Conservation (phyloP, 2,329 filamentous ascomycete genomes). For the Allantophomopsis lycopodina region DNA sequence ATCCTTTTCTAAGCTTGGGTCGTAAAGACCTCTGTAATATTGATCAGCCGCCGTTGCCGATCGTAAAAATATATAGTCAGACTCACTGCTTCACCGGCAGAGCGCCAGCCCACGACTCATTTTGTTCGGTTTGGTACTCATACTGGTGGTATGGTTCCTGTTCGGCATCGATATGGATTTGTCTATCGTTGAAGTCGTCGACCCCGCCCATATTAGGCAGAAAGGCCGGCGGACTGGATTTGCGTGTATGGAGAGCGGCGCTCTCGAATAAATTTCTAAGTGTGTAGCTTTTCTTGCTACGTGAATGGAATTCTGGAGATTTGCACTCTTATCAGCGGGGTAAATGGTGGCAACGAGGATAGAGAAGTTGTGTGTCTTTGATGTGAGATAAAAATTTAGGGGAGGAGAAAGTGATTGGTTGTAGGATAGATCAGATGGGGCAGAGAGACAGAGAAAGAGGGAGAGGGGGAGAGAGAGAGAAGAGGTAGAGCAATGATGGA, state of each 20-base stretch:
- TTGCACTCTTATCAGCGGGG: too few relatives aligned
- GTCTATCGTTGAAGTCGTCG: conserved; percentile 56
- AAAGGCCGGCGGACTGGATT: conserved; percentile 12
- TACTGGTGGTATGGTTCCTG: conserved; percentile 53
- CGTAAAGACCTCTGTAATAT: conserved; percentile 62
- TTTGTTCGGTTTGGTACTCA: conserved; percentile 80
- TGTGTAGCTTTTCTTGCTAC: background rate
- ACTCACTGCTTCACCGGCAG: conserved; percentile 83
- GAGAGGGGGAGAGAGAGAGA: too few relatives aligned
- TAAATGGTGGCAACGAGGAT: too few relatives aligned
- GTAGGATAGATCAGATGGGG: too few relatives aligned
- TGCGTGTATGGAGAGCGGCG: background rate
- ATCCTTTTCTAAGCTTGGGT: conserved; percentile 95
- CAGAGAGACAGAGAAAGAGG: too few relatives aligned
- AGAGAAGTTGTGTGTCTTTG: too few relatives aligned
- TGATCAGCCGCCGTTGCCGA: background rate
- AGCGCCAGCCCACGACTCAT: conserved; percentile 80
- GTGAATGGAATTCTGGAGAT: background rate
- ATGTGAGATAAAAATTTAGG: too few relatives aligned
- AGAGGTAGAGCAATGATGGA: too few relatives aligned
- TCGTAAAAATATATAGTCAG: background rate
- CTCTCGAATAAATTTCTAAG: conserved; percentile 4
- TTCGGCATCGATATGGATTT: conserved; percentile 45
- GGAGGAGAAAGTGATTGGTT: too few relatives aligned
- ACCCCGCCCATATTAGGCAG: conserved; percentile 58